Evolutionary conservation across 495 filamentous ascomycete species (phyloP), one percentile per base, ranked within the genome.

Genomic region (Penicillium longicatenatum): DNA sequence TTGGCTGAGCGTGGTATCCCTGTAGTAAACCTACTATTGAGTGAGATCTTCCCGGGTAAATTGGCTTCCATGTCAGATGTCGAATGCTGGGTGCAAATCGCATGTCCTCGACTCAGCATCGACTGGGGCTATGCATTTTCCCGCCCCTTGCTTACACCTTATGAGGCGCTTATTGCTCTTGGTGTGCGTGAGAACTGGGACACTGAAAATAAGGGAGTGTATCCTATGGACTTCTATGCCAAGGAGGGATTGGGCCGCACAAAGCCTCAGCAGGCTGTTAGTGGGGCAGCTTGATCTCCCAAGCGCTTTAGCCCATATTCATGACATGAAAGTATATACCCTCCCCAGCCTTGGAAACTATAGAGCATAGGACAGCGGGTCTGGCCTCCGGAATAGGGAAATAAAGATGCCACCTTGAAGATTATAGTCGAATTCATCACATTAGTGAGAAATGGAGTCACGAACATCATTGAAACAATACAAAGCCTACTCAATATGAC

Each of bases 51-150:
- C 69, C 94, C 94, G 0, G 92, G 90, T 0, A 98, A 98, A 69
- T 73, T 98, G 52, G 92, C 88, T 0, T 82, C 93, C 77, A 96
- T 98, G 91, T 63, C 68, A 24, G 93, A 98, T 68, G 89, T 98
- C 6, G 94, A 96, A 62, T 93, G 90, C 57, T 98, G 94, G 94
- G 93, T 98, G 33, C 94, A 98, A 73, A 90, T 98, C 42, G 94
- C 94, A 9, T 98, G 94, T 78, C 94, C 94, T 8, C 74, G 94
- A 26, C 65, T 98, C 65, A 96, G 92, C 70, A 98, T 98, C 57
- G 94, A 98, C 75, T 98, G 94, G 94, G 94, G 94, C 0, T 98
- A 98, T 77, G 94, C 95, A 14, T 98, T 98, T 71, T 80, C 89
- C 5, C 78, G 89, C 31, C 94, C 94, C 31, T 67, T 98, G 59